These are phyloP conservation scores for Polytrichum commune DNA, from an alignment of 225 moss, liverwort and hornwort genomes.

Conservation along the genomic window DNA sequence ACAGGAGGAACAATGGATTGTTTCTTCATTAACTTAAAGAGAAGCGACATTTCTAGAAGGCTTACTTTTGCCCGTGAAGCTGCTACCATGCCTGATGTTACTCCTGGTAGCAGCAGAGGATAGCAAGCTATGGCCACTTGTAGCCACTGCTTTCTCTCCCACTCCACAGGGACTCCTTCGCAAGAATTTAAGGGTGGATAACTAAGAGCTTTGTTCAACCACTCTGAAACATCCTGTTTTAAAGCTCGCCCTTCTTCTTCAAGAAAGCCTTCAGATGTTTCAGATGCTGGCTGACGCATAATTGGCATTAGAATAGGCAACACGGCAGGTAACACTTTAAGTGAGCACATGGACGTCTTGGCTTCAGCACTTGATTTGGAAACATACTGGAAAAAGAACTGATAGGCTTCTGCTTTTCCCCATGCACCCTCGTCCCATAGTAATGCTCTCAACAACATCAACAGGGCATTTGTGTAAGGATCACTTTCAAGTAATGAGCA, in stretches of 20 bases:
- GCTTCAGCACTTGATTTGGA: constrained; percentile 29
- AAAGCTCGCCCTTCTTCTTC: constrained; percentile 38
- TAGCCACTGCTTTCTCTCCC: constrained; percentile 53
- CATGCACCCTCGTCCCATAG: constrained; percentile 66
- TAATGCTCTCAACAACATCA: constrained; percentile 61
- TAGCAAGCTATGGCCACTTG: constrained; percentile 75
- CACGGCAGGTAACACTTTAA: constrained; percentile 65
- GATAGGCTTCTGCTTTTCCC: constrained; percentile 56
- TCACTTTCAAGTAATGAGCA: constrained; percentile 14
- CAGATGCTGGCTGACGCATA: constrained; percentile 50
- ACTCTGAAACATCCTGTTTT: constrained; percentile 62
- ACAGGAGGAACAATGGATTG: constrained; percentile 36
- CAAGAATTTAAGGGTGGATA: constrained; percentile 50
- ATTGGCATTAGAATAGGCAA: constrained; percentile 79
- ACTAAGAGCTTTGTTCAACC: constrained; percentile 69
- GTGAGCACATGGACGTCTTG: constrained; percentile 44
- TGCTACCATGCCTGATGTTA: constrained; percentile 67
- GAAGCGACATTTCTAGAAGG: constrained; percentile 70
- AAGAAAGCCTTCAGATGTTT: constrained; percentile 17
- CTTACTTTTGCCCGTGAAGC: constrained; percentile 69
- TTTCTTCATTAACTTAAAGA: constrained; percentile 63
- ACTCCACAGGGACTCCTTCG: constrained; percentile 21
- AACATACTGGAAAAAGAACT: constrained; percentile 54
- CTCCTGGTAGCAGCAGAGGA: constrained; percentile 66
- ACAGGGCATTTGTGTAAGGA: constrained; percentile 58